Evolutionary conservation across 352 stramenopile genomes (phyloP).

Genomic region (Saprolegnia diclina): DNA sequence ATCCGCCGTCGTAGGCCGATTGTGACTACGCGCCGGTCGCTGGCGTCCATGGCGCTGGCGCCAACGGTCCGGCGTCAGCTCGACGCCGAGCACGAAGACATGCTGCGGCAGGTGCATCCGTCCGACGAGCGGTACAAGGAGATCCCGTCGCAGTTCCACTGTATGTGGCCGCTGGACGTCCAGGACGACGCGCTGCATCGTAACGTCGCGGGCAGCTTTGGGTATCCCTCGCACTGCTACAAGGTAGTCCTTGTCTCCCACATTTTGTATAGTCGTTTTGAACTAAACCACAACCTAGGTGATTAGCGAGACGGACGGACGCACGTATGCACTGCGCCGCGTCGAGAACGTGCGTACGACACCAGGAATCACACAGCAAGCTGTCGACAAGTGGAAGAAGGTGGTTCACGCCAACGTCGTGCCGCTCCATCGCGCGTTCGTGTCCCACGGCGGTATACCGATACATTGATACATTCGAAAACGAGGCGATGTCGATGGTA

Average conservation of each 20-base stretch:
- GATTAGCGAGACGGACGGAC: constrained; percentile 43
- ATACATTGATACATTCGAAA: constrained; percentile 3
- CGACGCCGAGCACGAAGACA: constrained; percentile 24
- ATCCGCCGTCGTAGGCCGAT: background rate
- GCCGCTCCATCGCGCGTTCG: constrained; percentile 60
- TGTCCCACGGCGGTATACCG: constrained; percentile 51
- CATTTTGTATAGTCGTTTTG: no score
- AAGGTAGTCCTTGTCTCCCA: constrained; percentile 47
- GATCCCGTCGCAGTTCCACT: constrained; percentile 27
- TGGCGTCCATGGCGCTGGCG: constrained; percentile 23
- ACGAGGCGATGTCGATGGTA: background rate
- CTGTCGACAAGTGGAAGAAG: constrained; percentile 29
- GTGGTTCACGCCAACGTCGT: constrained; percentile 62
- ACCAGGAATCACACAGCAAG: constrained; percentile 29
- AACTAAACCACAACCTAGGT: no score
- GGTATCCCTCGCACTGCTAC: constrained; percentile 68
- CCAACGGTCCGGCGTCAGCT: constrained; percentile 19
- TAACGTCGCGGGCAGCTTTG: constrained; percentile 50
- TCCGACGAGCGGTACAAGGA: constrained; percentile 29
- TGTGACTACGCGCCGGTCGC: constrained; percentile 17
- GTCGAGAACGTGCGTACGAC: constrained; percentile 79
- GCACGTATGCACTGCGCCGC: constrained; percentile 67
- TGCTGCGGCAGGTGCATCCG: constrained; percentile 26
- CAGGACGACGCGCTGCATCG: constrained; percentile 3
- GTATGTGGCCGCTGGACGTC: constrained; percentile 27